Evolutionary conservation across 2,329 filamentous ascomycete genomes (phyloP).

Genomic region (Diplodia scrobiculata): DNA sequence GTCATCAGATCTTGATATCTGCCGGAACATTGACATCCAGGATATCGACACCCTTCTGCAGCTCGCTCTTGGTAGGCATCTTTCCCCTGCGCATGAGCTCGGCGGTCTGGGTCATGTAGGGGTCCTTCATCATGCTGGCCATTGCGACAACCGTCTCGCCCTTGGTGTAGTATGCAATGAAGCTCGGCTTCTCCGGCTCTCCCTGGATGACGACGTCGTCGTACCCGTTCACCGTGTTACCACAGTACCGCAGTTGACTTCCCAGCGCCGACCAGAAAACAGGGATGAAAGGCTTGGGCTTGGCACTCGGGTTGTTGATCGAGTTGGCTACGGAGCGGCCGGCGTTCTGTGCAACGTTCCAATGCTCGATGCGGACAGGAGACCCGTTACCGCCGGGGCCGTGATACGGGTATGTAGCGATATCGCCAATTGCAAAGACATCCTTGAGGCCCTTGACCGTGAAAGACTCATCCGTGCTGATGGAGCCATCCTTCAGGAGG

Average conservation of each 20-base stretch:
- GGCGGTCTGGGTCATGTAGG: slow-evolving; percentile 76
- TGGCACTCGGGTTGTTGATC: slow-evolving; percentile 67
- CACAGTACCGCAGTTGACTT: slow-evolving; percentile 87
- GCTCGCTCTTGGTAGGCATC: slow-evolving; percentile 80
- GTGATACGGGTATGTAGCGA: slow-evolving; percentile 90
- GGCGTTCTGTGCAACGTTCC: slow-evolving; percentile 95
- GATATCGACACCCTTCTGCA: slow-evolving; percentile 63
- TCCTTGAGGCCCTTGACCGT: slow-evolving; percentile 73
- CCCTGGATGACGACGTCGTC: slow-evolving; percentile 84
- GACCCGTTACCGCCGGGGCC: slow-evolving; percentile 79
- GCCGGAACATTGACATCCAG: slow-evolving; percentile 50
- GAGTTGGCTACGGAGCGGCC: slow-evolving; percentile 77
- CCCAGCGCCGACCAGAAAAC: slow-evolving; percentile 97
- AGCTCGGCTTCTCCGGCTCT: slow-evolving; percentile 69
- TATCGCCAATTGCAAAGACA: slow-evolving; percentile 92
- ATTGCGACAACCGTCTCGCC: slow-evolving; percentile 87
- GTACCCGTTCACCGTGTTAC: slow-evolving; percentile 78
- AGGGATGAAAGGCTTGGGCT: slow-evolving; percentile 76
- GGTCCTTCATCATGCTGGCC: slow-evolving; percentile 87
- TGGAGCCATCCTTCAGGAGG: slow-evolving; percentile 81
- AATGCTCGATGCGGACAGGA: slow-evolving; percentile 87
- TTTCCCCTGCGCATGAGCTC: slow-evolving; percentile 80
- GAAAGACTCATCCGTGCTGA: slow-evolving; percentile 79
- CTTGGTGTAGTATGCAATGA: slow-evolving; percentile 84
- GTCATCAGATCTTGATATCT: slow-evolving; percentile 50